These are phyloP conservation scores for Vigna angularis DNA, from an alignment of 306 rosid genomes.

Conservation along the genomic window DNA sequence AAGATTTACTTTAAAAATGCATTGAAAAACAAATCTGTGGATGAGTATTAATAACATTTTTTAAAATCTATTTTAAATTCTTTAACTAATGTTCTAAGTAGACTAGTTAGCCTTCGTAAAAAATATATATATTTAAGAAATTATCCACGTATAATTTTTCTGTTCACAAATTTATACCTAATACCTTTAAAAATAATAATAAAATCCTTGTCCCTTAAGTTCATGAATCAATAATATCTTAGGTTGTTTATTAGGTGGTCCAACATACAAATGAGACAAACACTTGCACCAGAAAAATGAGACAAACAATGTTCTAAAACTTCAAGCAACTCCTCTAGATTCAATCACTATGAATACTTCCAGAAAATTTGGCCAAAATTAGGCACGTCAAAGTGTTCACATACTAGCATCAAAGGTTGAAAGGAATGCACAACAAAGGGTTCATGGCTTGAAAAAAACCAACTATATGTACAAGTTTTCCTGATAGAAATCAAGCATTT, in stretches of 20 bases:
- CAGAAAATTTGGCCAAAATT: not conserved
- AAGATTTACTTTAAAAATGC: no score
- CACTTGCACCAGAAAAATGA: not conserved
- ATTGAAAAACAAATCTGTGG: no score
- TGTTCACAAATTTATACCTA: not conserved
- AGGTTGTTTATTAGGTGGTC: not conserved
- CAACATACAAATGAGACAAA: not conserved
- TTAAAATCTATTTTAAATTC: no score
- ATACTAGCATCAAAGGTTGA: no score
- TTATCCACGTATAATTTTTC: not conserved
- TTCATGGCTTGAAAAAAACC: constrained; percentile 42
- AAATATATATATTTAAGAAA: not conserved
- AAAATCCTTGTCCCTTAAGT: not conserved
- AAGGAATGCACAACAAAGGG: not conserved
- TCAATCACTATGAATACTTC: not conserved
- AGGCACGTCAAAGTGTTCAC: not conserved
- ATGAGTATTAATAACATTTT: no score
- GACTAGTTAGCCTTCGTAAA: no score
- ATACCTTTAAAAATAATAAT: not conserved
- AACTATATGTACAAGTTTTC: constrained; percentile 55
- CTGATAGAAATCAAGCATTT: constrained; percentile 40
- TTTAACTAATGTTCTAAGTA: no score
- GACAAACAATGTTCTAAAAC: not conserved
- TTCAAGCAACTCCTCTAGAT: not conserved
- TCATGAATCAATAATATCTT: not conserved